Conservation (phyloP, 2,329 filamentous ascomycete species). For the Tetracladium maxilliforme region DNA sequence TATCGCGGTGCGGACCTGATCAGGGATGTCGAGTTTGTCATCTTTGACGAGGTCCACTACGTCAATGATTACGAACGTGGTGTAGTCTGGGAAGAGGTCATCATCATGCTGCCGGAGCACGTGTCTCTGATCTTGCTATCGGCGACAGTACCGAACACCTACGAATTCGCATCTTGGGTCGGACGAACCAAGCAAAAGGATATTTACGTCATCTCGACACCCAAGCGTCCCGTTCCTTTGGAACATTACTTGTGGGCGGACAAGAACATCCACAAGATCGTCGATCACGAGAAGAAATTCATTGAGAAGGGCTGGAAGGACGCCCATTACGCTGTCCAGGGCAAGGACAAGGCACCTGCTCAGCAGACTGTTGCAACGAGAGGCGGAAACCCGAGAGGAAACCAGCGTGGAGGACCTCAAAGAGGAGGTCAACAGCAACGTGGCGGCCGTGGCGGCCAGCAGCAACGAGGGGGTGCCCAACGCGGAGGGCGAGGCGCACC, state of each 20-base stretch:
- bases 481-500: constrained; percentile 28
- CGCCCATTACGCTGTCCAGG: constrained; percentile 68
- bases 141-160: constrained; percentile 91
- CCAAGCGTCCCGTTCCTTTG: constrained; percentile 84
- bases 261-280: constrained; percentile 87
- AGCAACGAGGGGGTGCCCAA: constrained; percentile 28
- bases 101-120: constrained; percentile 97
- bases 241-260: constrained; percentile 95
- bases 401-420: constrained; percentile 36
- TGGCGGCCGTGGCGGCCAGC: constrained; percentile 38
- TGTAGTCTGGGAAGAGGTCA: constrained; percentile 98
- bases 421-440: constrained; percentile 30
- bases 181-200: constrained; percentile 96
- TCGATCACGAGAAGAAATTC: constrained; percentile 84
- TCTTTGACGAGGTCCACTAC: constrained; percentile 98
- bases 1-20: constrained; percentile 94
- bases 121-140: constrained; percentile 91
- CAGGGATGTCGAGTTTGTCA: constrained; percentile 94
- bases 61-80: constrained; percentile 93
- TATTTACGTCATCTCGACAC: constrained; percentile 96
- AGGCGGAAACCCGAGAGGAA: constrained; percentile 36
- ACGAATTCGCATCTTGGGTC: constrained; percentile 98
- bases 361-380: constrained; percentile 15
- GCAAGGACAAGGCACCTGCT: constrained; percentile 53
- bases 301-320: constrained; percentile 90